phyloP scores from a whole-genome alignment of 2,329 filamentous ascomycete genomes.

The Coleophoma eucalyptorum region DNA sequence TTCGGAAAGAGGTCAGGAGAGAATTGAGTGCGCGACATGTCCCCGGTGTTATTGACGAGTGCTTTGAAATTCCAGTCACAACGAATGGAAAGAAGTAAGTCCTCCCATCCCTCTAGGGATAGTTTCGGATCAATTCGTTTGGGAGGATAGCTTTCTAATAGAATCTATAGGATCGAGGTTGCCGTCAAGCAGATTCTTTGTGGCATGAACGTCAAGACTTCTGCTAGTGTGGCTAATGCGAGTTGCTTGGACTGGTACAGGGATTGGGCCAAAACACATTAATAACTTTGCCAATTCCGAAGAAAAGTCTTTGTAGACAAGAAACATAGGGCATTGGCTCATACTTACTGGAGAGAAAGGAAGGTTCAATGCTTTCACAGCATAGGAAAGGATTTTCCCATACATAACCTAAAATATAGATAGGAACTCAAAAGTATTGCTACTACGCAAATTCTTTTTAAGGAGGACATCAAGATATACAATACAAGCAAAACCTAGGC shows the following conservation, averaged over 20 bases:
- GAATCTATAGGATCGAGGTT: slow-evolving; percentile 69
- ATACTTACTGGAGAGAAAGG: no score
- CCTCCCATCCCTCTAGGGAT: background rate
- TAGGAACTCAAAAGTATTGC: no score
- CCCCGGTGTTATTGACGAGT: slow-evolving; percentile 76
- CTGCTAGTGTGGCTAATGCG: slow-evolving; percentile 89
- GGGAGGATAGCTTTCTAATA: slow-evolving; percentile 1
- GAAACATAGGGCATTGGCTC: no score
- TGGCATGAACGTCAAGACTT: slow-evolving; percentile 80
- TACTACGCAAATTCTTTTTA: no score
- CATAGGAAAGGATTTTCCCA: no score
- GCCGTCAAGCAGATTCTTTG: slow-evolving; percentile 95
- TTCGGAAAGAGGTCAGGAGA: slow-evolving; percentile 66
- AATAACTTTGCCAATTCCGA: no score
- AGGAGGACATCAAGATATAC: no score
- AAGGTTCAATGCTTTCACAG: no score
- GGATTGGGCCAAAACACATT: slow-evolving; percentile 56
- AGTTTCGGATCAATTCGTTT: background rate
- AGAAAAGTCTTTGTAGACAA: no score
- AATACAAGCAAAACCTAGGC: no score
- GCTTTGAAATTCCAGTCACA: slow-evolving; percentile 78
- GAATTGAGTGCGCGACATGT: slow-evolving; percentile 90
- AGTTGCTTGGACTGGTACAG: slow-evolving; percentile 87
- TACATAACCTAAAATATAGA: no score
- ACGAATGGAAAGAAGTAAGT: slow-evolving; percentile 92